Conservation (phyloP, 495 filamentous ascomycete genomes). For the Physcia stellaris region DNA sequence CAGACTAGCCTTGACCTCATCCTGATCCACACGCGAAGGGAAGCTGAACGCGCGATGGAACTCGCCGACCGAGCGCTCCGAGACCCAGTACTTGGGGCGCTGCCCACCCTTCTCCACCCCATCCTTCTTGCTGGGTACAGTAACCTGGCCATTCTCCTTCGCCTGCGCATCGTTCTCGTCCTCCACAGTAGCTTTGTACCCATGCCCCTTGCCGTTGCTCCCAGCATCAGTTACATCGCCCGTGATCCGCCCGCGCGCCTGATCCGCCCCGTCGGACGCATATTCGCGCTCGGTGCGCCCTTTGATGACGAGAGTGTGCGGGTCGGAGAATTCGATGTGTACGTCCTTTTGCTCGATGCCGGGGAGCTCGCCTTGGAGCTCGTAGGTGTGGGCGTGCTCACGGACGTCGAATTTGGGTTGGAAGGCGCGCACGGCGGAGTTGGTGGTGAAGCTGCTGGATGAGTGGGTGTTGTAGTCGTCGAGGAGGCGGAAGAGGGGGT, state of each 20-base stretch:
- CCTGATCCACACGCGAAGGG: conserved; percentile 58
- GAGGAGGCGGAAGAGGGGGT: conserved; percentile 32
- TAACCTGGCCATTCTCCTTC: conserved; percentile 6
- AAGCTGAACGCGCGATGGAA: conserved; percentile 75
- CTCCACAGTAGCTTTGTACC: conserved; percentile 47
- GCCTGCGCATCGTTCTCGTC: conserved; percentile 34
- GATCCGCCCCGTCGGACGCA: conserved; percentile 13
- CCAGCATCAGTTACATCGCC: conserved; percentile 9
- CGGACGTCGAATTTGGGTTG: conserved; percentile 69
- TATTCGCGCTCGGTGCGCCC: conserved; percentile 49
- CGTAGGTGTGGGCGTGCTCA: conserved; percentile 52
- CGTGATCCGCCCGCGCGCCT: conserved; percentile 22
- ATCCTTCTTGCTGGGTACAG: neutral
- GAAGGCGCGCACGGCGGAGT: conserved; percentile 36
- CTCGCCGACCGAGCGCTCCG: conserved; percentile 66
- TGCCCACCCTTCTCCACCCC: neutral
- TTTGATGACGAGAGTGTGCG: conserved; percentile 57
- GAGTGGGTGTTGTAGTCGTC: conserved; percentile 16
- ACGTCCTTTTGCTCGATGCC: conserved; percentile 68
- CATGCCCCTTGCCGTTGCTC: conserved; percentile 13
- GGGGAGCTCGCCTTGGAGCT: conserved; percentile 80
- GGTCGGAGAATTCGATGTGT: conserved; percentile 73
- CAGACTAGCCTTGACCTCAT: conserved; percentile 58
- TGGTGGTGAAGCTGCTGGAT: conserved; percentile 9
- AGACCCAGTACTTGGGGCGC: conserved; percentile 57